phyloP scores from a whole-genome alignment of 306 rosid species.

The Cicer pinnatifidum region DNA sequence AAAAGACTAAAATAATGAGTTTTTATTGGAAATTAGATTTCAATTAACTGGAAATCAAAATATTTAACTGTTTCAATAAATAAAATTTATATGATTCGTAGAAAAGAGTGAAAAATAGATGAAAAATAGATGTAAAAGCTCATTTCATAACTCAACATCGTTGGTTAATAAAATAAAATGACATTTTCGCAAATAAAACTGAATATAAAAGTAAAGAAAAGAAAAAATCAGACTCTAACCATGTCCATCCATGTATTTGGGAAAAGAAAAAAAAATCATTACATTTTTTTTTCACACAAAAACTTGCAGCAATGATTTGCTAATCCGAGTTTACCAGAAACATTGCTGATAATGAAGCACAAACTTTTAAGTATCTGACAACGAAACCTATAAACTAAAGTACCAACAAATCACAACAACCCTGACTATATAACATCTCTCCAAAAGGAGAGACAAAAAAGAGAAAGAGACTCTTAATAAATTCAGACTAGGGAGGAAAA shows the following conservation, averaged over 20 bases:
- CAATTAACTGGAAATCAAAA: no score
- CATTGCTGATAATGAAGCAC: slow-evolving; percentile 34
- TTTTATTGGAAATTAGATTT: no score
- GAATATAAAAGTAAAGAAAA: not conserved
- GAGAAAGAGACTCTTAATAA: slow-evolving; percentile 40
- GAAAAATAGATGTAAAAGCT: not conserved
- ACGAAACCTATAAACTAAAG: slow-evolving; percentile 32
- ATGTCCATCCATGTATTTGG: not conserved
- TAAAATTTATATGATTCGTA: no score
- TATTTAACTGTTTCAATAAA: no score
- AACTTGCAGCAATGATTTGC: slow-evolving; percentile 2
- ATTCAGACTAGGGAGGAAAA: slow-evolving; percentile 41
- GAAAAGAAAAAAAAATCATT: not conserved
- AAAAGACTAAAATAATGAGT: no score
- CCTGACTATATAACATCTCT: slow-evolving; percentile 52
- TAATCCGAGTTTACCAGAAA: slow-evolving; percentile 13
- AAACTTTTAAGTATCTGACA: slow-evolving; percentile 40
- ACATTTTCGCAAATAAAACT: not conserved
- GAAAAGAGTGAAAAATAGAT: no score
- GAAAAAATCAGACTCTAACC: not conserved
- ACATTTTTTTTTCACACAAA: not conserved
- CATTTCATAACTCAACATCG: not conserved
- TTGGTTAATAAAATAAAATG: no score
- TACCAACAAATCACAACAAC: slow-evolving; percentile 47
- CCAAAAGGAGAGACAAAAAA: slow-evolving; percentile 30